These are phyloP conservation scores for Fusarium graminum DNA, from an alignment of 2,329 filamentous ascomycete species.

Conservation along the genomic window DNA sequence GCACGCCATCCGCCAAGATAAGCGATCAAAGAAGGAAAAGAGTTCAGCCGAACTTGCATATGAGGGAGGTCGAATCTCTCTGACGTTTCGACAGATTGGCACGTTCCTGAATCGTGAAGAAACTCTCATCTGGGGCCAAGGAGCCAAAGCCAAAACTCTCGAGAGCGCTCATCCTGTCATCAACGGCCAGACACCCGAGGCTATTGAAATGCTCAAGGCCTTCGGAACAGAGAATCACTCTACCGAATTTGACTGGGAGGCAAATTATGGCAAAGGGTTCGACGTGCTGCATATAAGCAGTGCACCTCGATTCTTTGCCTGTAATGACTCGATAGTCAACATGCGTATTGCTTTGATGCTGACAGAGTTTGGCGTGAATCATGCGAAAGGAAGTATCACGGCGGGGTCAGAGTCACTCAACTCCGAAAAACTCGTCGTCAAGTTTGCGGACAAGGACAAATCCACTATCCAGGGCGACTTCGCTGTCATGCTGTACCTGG, in stretches of 20 bases:
- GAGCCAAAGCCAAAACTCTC: slow-evolving; percentile 77
- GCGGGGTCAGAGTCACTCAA: slow-evolving; percentile 29
- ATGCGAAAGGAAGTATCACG: slow-evolving; percentile 60
- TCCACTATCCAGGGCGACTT: slow-evolving; percentile 64
- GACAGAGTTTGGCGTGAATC: slow-evolving; percentile 61
- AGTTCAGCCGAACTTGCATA: slow-evolving; percentile 77
- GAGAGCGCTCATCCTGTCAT: slow-evolving; percentile 72
- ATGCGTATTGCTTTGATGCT: slow-evolving; percentile 65
- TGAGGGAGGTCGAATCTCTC: slow-evolving; percentile 82
- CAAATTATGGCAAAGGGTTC: slow-evolving; percentile 82
- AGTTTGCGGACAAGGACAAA: slow-evolving; percentile 69
- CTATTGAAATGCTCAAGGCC: slow-evolving; percentile 77
- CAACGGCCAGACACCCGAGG: slow-evolving; percentile 76
- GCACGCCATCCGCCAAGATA: slow-evolving; percentile 92
- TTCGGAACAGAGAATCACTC: slow-evolving; percentile 89
- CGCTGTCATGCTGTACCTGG: slow-evolving; percentile 71
- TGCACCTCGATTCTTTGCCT: slow-evolving; percentile 65
- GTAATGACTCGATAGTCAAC: slow-evolving; percentile 62
- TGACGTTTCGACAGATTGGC: slow-evolving; percentile 91
- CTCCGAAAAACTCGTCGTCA: slow-evolving; percentile 52
- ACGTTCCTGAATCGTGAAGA: slow-evolving; percentile 81
- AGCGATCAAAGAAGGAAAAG: slow-evolving; percentile 77
- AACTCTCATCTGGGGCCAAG: slow-evolving; percentile 88
- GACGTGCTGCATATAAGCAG: slow-evolving; percentile 80
- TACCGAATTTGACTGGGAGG: slow-evolving; percentile 79